A percentile compares a stretch with the other conserved stretches of the same genome.
Evolutionary conservation across 1,139 yeast genomes (phyloP).

Genomic region (Kodamaea plutei): DNA sequence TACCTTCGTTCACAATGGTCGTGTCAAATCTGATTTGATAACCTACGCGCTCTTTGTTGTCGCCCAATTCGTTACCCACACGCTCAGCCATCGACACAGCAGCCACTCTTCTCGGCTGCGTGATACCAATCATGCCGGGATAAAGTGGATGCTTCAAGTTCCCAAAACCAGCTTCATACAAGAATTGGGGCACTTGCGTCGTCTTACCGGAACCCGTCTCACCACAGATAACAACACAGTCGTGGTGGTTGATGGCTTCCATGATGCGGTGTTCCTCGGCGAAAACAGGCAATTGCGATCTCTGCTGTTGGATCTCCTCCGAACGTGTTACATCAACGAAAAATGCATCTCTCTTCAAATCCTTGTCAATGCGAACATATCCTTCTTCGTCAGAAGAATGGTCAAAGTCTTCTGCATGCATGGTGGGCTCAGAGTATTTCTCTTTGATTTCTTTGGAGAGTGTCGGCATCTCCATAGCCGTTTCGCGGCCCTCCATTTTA

Average conservation of each 20-base stretch:
- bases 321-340: constrained; percentile 66
- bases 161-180: constrained; percentile 89
- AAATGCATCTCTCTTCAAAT: constrained; percentile 56
- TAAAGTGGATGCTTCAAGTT: constrained; percentile 50
- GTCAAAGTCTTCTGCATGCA: constrained; percentile 60
- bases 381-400: constrained; percentile 57
- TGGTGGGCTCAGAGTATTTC: constrained; percentile 35
- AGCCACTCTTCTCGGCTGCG: constrained; percentile 98
- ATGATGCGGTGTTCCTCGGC: constrained; percentile 89
- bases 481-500: constrained; percentile 54
- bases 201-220: constrained; percentile 86
- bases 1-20: constrained; percentile 52
- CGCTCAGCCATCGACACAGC: constrained; percentile 97
- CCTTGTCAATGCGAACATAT: constrained; percentile 51
- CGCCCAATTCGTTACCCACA: constrained; percentile 79
- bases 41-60: constrained; percentile 73
- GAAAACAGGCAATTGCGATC: constrained; percentile 80
- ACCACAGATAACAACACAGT: constrained; percentile 89
- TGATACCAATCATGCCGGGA: constrained; percentile 92
- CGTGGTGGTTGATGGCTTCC: constrained; percentile 95
- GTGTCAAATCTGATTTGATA: constrained; percentile 91
- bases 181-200: constrained; percentile 72
- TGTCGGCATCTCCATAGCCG: constrained; percentile 43
- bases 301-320: constrained; percentile 57
- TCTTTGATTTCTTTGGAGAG: constrained; percentile 49